Conservation (phyloP, 2,329 filamentous ascomycete species). For the Cytospora paraplurivora region DNA sequence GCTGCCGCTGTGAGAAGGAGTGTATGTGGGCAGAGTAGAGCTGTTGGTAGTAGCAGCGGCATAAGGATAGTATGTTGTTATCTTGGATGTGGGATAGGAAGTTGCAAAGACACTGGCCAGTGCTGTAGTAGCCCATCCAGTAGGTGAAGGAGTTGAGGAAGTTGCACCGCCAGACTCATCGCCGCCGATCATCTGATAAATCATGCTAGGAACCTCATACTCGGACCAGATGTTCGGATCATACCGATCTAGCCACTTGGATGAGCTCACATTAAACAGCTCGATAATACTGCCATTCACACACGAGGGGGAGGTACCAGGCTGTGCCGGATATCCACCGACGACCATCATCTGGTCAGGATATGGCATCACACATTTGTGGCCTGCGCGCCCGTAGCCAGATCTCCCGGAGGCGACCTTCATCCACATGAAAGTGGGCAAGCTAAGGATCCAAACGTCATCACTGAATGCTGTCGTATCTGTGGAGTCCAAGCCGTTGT, state of each 20-base stretch:
- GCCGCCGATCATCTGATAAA: slow-evolving; percentile 70
- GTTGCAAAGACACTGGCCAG: slow-evolving; percentile 57
- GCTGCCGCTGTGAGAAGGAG: slow-evolving; percentile 34
- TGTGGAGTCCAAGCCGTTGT: slow-evolving; percentile 51
- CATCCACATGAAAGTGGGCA: slow-evolving; percentile 82
- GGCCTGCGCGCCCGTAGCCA: slow-evolving; percentile 66
- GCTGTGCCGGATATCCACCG: slow-evolving; percentile 60
- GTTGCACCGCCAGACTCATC: slow-evolving; percentile 68
- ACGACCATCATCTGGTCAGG: slow-evolving; percentile 80
- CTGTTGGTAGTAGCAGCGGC: slow-evolving; percentile 38
- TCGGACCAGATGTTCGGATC: slow-evolving; percentile 61
- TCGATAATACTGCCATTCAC: slow-evolving; percentile 56
- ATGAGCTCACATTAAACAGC: slow-evolving; percentile 72
- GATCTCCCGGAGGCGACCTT: slow-evolving; percentile 46
- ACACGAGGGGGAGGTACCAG: slow-evolving; percentile 42
- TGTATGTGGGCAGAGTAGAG: slow-evolving; percentile 27
- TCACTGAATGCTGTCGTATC: slow-evolving; percentile 49
- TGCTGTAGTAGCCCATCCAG: slow-evolving; percentile 53
- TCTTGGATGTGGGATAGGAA: slow-evolving; percentile 57
- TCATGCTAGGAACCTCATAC: slow-evolving; percentile 70
- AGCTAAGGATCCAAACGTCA: slow-evolving; percentile 78
- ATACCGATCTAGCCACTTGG: slow-evolving; percentile 71
- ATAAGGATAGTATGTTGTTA: slow-evolving; percentile 65
- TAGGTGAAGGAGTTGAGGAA: slow-evolving; percentile 61
- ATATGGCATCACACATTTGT: slow-evolving; percentile 74